Evolutionary conservation across 2,329 filamentous ascomycete genomes (phyloP).

Genomic region (Scleromitrula shiraiana): DNA sequence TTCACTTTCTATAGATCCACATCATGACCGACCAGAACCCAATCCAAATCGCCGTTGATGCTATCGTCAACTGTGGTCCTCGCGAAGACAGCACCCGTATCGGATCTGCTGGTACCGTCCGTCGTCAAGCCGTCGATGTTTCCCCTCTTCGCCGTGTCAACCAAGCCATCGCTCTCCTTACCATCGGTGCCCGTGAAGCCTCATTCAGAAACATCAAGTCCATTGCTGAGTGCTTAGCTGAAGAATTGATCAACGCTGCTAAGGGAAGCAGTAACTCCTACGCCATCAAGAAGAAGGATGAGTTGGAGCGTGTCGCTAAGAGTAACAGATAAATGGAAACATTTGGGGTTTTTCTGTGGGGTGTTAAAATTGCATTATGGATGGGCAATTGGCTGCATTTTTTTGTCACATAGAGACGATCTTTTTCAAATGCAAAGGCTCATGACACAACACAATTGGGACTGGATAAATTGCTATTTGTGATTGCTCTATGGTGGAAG

Average conservation of each 20-base stretch:
- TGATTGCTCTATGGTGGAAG: background rate
- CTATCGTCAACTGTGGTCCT: slow-evolving; percentile 99
- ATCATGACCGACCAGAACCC: slow-evolving; percentile 99
- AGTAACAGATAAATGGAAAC: slow-evolving; percentile 84
- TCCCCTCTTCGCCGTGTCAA: slow-evolving; percentile 99
- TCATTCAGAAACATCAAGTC: slow-evolving; percentile 99
- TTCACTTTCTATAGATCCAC: slow-evolving; percentile 65
- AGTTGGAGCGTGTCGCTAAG: slow-evolving; percentile 99
- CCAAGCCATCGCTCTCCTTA: slow-evolving; percentile 98
- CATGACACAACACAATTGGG: slow-evolving; percentile 9
- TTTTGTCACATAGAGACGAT: slow-evolving; percentile 27
- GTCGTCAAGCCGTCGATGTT: slow-evolving; percentile 99
- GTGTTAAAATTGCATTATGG: slow-evolving; percentile 28
- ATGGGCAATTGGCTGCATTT: slow-evolving; percentile 27
- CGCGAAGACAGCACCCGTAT: slow-evolving; percentile 99
- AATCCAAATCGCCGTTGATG: slow-evolving; percentile 98
- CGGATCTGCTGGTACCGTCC: slow-evolving; percentile 98
- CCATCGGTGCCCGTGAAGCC: slow-evolving; percentile 97
- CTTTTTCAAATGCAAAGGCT: slow-evolving; percentile 8
- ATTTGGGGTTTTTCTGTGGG: slow-evolving; percentile 21
- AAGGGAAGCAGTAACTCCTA: slow-evolving; percentile 99
- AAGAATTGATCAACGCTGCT: slow-evolving; percentile 99
- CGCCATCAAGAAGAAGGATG: slow-evolving; percentile 99
- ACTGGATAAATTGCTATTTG: slow-evolving; percentile 8
- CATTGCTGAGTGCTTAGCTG: slow-evolving; percentile 97